Evolutionary conservation across 2,329 filamentous ascomycete species (phyloP), one percentile per base, ranked within the genome.

Genomic region (Aspergillus amoenus): DNA sequence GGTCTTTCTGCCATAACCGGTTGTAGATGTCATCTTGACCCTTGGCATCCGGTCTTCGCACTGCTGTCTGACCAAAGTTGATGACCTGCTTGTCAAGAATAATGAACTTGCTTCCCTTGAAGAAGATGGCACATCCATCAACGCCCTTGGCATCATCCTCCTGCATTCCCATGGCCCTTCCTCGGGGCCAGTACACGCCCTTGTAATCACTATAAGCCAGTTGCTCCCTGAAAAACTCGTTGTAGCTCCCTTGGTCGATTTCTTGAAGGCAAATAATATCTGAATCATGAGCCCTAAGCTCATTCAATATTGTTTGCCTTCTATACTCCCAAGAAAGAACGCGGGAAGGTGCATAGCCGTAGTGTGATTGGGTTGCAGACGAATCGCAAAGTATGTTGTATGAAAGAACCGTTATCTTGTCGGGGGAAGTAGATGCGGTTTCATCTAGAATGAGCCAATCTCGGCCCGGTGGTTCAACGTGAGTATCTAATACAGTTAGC

Each of bases 21-120:
- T 99, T 99, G 82, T 96, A 97, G 56, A 97, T 93, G 68, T 99
- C 94, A 70, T 96, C 91, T 68, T 96, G 91, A 56, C 93, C 91
- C 78, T 97, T 97, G 86, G 97, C 96, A 72, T 97, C 94, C 3
- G 93, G 91, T 63, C 94, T 84, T 71, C 95, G 94, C 75, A 99
- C 96, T 63, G 93, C 93, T 56, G 91, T 90, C 58, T 91, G 89
- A 39, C 90, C 88, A 71, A 97, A 96, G 74, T 97, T 92, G 68
- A 99, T 88, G 61, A 96, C 80, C 70, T 96, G 90, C 79, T 97
- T 97, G 78, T 97, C 93, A 22, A 99, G 84, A 58, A 96, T 78
- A 59, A 97, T 90, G 76, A 89, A 97, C 79, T 97, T 97, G 82
- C 87, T 93, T 70, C 87, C 88, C 79, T 96, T 97, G 83, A 91